These are phyloP conservation scores for Solanum commersonii DNA, from an alignment of 257 asterid species.

Conservation along the genomic window DNA sequence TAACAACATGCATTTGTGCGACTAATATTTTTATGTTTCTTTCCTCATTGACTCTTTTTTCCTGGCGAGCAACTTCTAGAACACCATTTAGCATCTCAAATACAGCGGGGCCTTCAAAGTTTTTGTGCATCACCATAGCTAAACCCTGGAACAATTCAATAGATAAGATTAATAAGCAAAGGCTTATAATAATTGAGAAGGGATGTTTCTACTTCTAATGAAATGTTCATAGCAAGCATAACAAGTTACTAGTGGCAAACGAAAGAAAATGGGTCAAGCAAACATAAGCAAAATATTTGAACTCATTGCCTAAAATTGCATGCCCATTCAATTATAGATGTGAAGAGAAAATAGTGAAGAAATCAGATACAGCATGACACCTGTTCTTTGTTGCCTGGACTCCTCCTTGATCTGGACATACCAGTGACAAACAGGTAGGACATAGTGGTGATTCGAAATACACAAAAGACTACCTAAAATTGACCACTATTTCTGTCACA, in stretches of 20 bases:
- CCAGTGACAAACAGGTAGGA: not conserved
- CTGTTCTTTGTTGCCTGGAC: not conserved
- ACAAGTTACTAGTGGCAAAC: not conserved
- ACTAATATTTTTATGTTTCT: constrained; percentile 65
- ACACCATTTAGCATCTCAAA: constrained; percentile 76
- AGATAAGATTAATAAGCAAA: not conserved
- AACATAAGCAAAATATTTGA: not conserved
- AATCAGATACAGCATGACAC: not conserved
- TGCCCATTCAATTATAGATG: not conserved
- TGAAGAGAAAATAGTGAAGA: not conserved
- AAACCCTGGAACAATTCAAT: constrained; percentile 42
- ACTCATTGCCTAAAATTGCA: not conserved
- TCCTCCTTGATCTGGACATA: not conserved
- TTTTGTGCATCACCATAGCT: constrained; percentile 94
- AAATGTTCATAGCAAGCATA: not conserved
- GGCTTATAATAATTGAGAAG: not conserved
- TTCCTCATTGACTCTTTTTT: constrained; percentile 58
- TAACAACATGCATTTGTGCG: constrained; percentile 81
- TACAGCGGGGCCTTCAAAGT: constrained; percentile 70
- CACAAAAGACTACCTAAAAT: not conserved
- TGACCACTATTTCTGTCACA: not conserved
- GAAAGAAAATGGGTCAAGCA: not conserved
- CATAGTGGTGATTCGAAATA: not conserved
- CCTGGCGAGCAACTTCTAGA: constrained; percentile 44
- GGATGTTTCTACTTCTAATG: not conserved